Base-by-base conservation (phyloP, 148 eudicot genomes). In the Vaccinium vitisidaea region DNA sequence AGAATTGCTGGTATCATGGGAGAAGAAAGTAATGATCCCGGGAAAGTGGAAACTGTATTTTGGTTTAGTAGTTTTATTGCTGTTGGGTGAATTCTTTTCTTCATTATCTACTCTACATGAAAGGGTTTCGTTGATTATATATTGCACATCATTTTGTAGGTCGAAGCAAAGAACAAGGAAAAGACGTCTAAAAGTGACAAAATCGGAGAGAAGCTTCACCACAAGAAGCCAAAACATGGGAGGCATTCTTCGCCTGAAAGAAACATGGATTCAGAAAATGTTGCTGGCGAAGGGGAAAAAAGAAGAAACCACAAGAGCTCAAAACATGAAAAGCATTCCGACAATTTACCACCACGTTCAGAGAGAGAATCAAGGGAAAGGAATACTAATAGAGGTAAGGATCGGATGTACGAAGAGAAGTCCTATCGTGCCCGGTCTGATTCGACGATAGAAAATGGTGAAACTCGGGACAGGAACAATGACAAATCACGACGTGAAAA, bases 81-180 rank as follows among this genome's bases (percentile, higher is more conserved):
- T 69, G 61, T 19, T 21, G 6, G 56, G 13, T 69, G 82, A 27
- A 36, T 82, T 50, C 75, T 21, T 75, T 23, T 52, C 36, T 65
- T 19, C 30, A 53, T 10, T 21, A 5, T 16, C 27, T 23, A 18
- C 39, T 67, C 30, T 67, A 3, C 69, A 25, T 46, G 53, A 54
- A 49, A 85, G 39, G 16, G 11, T 63, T 61, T 61, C 67, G 46
- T 52, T 71, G 61, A 46, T 71, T 79, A 16, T 23, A 39, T 61
- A 75, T 6, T 78, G 63, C 16, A 16, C 18, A 8, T 48, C 14
- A 21, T 11, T 56, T 89, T 92, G 52, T 88, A 95, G 98, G 90
- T 95, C 49, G 90, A 97, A 89, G 82, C 93, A 79, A 89, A 90
- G 85, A 90, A 92, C 73, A 86, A 93, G 85, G 93, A 89, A 69